Evolutionary conservation across 139 green algal genomes (phyloP).

Genomic region (Tetratostichococcus sp.): DNA sequence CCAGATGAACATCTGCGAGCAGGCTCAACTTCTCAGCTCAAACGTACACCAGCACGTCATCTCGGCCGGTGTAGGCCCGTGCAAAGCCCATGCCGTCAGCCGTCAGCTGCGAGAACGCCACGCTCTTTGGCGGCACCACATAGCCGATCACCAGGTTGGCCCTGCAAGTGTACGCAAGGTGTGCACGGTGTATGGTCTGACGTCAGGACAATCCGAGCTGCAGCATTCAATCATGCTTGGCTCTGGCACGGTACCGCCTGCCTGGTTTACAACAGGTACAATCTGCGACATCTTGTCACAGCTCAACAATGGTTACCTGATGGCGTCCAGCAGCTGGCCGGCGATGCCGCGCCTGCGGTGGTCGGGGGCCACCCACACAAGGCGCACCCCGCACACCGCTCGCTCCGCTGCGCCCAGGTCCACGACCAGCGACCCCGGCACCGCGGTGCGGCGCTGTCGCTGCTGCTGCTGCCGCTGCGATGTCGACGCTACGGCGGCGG

Average conservation of each 20-base stretch:
- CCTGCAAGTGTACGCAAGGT: conserved; percentile 16
- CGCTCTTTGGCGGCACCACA: conserved; percentile 22
- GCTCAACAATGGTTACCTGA: conserved; percentile 1
- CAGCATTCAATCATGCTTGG: no score
- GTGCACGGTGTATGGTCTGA: no score
- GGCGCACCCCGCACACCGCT: conserved; percentile 33
- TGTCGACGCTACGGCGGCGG: no score
- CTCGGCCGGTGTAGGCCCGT: conserved; percentile 8
- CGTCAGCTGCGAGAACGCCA: conserved; percentile 44
- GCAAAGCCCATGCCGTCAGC: conserved; percentile 19
- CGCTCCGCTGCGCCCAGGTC: background rate
- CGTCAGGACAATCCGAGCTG: background rate
- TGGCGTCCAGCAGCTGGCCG: conserved; percentile 34
- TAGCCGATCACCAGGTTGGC: conserved; percentile 31
- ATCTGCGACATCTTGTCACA: background rate
- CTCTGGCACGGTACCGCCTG: no score
- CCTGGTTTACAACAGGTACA: background rate
- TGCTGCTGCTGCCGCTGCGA: background rate
- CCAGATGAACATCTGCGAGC: no score
- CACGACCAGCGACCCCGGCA: background rate
- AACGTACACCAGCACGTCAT: conserved; percentile 26
- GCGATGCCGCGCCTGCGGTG: conserved; percentile 27
- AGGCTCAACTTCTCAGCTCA: no score
- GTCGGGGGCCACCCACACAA: conserved; percentile 36
- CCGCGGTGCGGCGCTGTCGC: background rate